Base-by-base conservation (phyloP, 305 asterid genomes). In the Fraxinus sp. region DNA sequence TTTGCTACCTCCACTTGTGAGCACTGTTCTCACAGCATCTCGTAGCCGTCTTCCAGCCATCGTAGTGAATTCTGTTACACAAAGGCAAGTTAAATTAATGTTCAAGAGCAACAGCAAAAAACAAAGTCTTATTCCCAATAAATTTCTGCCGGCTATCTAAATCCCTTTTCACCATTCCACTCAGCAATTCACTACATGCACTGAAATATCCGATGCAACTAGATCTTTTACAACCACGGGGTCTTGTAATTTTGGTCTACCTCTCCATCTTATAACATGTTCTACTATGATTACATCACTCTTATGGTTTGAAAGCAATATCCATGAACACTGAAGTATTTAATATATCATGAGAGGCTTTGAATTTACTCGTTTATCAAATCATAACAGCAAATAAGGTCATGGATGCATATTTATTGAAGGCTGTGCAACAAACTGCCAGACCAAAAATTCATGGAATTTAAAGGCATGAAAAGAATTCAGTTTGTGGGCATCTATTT, bases 41-140 rank as follows among this genome's bases (percentile, higher is more conserved):
- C 98, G 94, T 77, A 96, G 98, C 79, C 98, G 93, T 85, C 99
- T 93, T 80, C 99, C 99, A 49, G 99, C 94, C 99, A 96, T 96
- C 71, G 99, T 96, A 78, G 97, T 90, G 90, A 94, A 96, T 91
- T 96, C 99, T 95, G 90, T 82, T 24, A 76, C 7, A 26, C 10
- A 52, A 71, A 78, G 76, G 49, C 79, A 24, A 46, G 9, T 7
- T 39, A 24, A 32, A 11, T 68, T 28, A 68, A 68, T 68, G 37
- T 11, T 24, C 74, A 26, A 4, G 18, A 68, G 30, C 6, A 68
- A 11, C 0, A 66, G 8, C 1, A 16, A 4, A 52, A 52, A 16
- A 16, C 1, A 3, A 14, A 52, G 8, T 6, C 20, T 52, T 64
- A 64, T 8, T 64, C 30, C 73, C 73, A 10, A 64, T 24, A 26